phyloP scores from a whole-genome alignment of 1,284 basidiomycete genomes.

The Hypsizygus ulmarius region DNA sequence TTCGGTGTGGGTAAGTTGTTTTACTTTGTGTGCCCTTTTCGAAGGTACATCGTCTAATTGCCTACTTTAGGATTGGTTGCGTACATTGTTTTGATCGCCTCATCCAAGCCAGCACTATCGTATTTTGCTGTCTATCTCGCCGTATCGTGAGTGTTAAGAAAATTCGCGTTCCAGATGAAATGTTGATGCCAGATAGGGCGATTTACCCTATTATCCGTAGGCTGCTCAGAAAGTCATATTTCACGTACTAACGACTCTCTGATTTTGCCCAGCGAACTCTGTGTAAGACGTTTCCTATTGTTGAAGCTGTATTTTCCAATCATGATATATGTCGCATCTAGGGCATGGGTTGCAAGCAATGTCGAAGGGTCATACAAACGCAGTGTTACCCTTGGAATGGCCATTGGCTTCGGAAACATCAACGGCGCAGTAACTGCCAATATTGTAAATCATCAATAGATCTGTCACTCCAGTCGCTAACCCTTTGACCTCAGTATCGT shows the following conservation, averaged over 20 bases:
- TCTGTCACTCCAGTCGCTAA: not conserved
- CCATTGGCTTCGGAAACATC: slow-evolving; percentile 63
- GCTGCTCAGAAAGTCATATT: slow-evolving; percentile 21
- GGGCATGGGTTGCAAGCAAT: slow-evolving; percentile 67
- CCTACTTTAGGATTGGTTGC: slow-evolving; percentile 42
- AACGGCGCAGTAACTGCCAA: slow-evolving; percentile 69
- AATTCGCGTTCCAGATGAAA: slow-evolving; percentile 4
- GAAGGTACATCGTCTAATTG: not conserved
- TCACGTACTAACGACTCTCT: slow-evolving; percentile 25
- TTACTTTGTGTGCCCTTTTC: not conserved
- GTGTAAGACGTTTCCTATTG: slow-evolving; percentile 35
- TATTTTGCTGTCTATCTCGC: slow-evolving; percentile 68
- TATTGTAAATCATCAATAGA: slow-evolving; percentile 41
- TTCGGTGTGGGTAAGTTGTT: slow-evolving; percentile 39
- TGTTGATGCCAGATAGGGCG: slow-evolving; percentile 43
- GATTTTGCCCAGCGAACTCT: slow-evolving; percentile 49
- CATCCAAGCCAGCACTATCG: slow-evolving; percentile 55
- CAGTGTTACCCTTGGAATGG: slow-evolving; percentile 67
- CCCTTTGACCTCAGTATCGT: slow-evolving; percentile 48
- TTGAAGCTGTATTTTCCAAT: slow-evolving; percentile 3
- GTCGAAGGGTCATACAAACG: slow-evolving; percentile 73
- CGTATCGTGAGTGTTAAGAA: slow-evolving; percentile 43
- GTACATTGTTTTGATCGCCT: slow-evolving; percentile 62
- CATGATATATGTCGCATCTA: slow-evolving; percentile 17
- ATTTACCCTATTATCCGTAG: slow-evolving; percentile 62